These are phyloP conservation scores for Chara braunii DNA, from an alignment of 139 green algal genomes.

Conservation along the genomic window DNA sequence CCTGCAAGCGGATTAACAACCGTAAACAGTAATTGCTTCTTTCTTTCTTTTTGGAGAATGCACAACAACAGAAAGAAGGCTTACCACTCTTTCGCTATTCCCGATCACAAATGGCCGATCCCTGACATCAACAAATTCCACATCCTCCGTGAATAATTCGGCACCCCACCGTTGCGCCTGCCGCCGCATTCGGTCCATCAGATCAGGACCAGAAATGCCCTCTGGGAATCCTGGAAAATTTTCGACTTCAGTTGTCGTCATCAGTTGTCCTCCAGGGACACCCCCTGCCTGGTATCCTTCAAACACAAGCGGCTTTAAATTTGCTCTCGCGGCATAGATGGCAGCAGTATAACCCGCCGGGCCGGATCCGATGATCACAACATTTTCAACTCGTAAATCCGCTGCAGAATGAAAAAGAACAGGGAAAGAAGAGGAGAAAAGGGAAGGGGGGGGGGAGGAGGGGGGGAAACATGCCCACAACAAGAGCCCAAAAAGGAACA, in stretches of 20 bases:
- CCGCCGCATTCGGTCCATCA: slow-evolving; percentile 92
- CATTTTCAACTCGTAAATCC: slow-evolving; percentile 44
- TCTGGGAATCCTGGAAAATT: slow-evolving; percentile 89
- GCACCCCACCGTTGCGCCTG: slow-evolving; percentile 94
- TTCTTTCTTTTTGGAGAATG: too few relatives aligned
- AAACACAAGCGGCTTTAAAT: slow-evolving; percentile 87
- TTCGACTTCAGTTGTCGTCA: slow-evolving; percentile 81
- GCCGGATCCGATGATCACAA: slow-evolving; percentile 52
- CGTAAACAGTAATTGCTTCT: too few relatives aligned
- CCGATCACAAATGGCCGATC: slow-evolving; percentile 52
- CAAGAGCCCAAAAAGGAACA: too few relatives aligned
- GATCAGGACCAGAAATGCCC: slow-evolving; percentile 88
- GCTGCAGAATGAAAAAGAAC: slow-evolving; percentile 4
- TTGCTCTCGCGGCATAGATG: slow-evolving; percentile 81
- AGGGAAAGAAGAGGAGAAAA: too few relatives aligned
- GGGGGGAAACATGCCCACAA: too few relatives aligned
- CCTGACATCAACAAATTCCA: slow-evolving; percentile 75
- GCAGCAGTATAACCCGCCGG: slow-evolving; percentile 52
- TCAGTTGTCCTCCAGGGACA: slow-evolving; percentile 88
- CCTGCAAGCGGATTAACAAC: too few relatives aligned
- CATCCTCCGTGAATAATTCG: slow-evolving; percentile 84
- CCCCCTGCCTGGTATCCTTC: slow-evolving; percentile 79
- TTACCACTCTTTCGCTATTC: slow-evolving; percentile 43
- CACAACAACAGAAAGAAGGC: too few relatives aligned
- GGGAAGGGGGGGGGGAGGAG: too few relatives aligned